These are phyloP conservation scores for Solanum sejunctum DNA, from an alignment of 257 asterid species.

Conservation along the genomic window DNA sequence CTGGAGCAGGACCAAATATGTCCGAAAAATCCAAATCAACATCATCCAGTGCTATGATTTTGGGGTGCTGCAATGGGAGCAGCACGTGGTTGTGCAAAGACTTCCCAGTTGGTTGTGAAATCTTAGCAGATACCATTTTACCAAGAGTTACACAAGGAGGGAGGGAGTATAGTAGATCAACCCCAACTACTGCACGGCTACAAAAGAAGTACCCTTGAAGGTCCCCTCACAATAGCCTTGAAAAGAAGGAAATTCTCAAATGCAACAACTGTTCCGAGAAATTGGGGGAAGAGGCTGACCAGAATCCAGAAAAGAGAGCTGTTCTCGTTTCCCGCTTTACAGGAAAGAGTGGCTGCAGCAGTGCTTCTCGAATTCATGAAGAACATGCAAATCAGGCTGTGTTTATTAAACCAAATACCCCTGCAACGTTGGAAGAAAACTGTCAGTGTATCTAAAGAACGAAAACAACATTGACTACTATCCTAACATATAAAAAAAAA, in stretches of 20 bases:
- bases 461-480: not conserved
- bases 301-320: constrained; percentile 26
- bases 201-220: constrained; percentile 6
- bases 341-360: constrained; percentile 60
- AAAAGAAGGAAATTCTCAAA: constrained; percentile 31
- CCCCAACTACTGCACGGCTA: not conserved
- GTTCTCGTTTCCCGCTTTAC: constrained; percentile 46
- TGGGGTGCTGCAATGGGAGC: constrained; percentile 23
- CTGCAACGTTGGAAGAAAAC: not conserved
- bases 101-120: constrained; percentile 13
- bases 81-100: constrained; percentile 17
- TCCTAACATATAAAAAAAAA: not conserved
- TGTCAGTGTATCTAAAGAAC: not conserved
- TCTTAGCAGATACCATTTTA: constrained; percentile 52
- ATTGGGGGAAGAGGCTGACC: constrained; percentile 37
- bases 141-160: not conserved
- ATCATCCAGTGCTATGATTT: constrained; percentile 19
- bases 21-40: constrained; percentile 59
- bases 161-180: not conserved
- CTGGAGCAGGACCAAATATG: constrained; percentile 50
- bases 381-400: constrained; percentile 28
- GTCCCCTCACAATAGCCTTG: constrained; percentile 34
- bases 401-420: not conserved
- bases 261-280: constrained; percentile 27
- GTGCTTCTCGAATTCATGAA: constrained; percentile 58